Evolutionary conservation across 768 basidiomycete genomes (phyloP).

Genomic region (Kondoa malvinella): DNA sequence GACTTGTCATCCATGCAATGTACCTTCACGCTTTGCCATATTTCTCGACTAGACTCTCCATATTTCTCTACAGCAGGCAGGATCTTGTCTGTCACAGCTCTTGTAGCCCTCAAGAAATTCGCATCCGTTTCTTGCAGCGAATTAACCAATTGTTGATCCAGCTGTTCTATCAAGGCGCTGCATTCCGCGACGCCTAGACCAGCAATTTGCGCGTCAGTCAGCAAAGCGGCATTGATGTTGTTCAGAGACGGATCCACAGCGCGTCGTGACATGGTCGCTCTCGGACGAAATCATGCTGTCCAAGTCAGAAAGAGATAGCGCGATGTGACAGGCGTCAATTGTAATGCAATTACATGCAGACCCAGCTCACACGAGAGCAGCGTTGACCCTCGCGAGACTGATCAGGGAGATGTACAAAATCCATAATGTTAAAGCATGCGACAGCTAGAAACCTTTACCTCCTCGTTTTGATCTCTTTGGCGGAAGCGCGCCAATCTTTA

Average conservation of each 20-base stretch:
- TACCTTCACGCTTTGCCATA: constrained; percentile 78
- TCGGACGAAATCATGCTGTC: too few relatives aligned
- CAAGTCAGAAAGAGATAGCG: too few relatives aligned
- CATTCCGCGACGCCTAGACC: neutral
- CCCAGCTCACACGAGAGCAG: too few relatives aligned
- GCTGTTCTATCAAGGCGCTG: neutral
- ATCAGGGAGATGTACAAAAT: too few relatives aligned
- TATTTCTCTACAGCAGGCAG: constrained; percentile 81
- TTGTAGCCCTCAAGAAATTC: constrained; percentile 77
- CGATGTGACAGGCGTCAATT: too few relatives aligned
- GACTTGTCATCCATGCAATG: constrained; percentile 19
- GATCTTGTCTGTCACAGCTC: constrained; percentile 58
- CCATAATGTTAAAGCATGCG: neutral
- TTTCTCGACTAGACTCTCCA: constrained; percentile 68
- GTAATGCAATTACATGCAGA: too few relatives aligned
- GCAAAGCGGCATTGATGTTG: neutral
- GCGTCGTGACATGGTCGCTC: neutral
- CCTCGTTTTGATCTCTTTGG: neutral
- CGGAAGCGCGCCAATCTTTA: too few relatives aligned
- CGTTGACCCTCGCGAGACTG: too few relatives aligned
- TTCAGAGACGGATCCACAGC: neutral
- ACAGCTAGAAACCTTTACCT: neutral
- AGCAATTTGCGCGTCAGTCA: neutral
- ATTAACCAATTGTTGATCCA: constrained; percentile 1
- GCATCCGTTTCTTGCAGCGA: constrained; percentile 55